Evolutionary conservation across 2,329 filamentous ascomycete species (phyloP), one percentile per base, ranked within the genome.

Genomic region (Claviceps pazoutovae): DNA sequence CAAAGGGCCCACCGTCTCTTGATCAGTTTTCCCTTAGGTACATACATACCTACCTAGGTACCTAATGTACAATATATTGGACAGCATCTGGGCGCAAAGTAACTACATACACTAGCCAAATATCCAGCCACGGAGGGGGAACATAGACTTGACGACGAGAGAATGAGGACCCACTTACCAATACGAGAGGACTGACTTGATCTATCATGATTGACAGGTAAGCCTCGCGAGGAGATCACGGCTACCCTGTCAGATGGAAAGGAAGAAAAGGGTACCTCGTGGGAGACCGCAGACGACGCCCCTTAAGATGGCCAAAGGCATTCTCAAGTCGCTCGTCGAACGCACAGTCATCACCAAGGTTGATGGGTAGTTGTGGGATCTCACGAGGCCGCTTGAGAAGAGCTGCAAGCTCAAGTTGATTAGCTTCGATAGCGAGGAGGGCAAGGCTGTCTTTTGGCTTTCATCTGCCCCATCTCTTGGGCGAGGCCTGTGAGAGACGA

Each of bases 391-490:
- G 5, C 72, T 98, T 38, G 91, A 97, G 74, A 82, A 81, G 69
- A 88, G 83, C 72, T 93, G 88, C 73, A 85, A 80, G 60, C 78
- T 98, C 30, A 84, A 90, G 62, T 76, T 96, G 51, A 76, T 97
- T 56, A 83, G 86, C 57, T 98, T 97, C 61, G 83, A 88, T 36
- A 59, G 69, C 49, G 60, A 62, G 14, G 67, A 69, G 59, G 67
- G 88, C 62, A 90, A 93, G 72, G 88, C 88, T 67, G 91, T 97
- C 52, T 98, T 95, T 73, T 98, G 91, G 91, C 93, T 97, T 70
- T 95, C 88, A 21, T 91, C 85, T 61, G 93, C 17, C 93, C 44
- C 93, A 98, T 67, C 83, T 95, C 57, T 80, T 98, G n/a, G 93
- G 93, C 59, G 93, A 97, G 70, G 90, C 90, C 54, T 86, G 85